A percentile compares a stretch with the other conserved stretches of the same genome.
phyloP scores from a whole-genome alignment of 208 protist genomes.

The Trypanosoma theileri region DNA sequence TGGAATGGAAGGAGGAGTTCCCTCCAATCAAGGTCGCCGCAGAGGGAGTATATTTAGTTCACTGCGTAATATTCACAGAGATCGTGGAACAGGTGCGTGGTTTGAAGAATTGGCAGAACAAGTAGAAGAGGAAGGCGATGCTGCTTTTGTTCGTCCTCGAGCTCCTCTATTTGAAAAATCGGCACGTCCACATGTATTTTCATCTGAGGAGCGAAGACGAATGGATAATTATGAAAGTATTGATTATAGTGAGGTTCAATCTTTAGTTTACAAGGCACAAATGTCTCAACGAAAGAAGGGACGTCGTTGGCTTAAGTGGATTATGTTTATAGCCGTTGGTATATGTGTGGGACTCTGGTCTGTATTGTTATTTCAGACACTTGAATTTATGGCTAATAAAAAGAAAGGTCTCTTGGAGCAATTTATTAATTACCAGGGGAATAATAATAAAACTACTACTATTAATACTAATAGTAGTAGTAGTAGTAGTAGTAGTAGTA shows the following conservation, averaged over 20 bases:
- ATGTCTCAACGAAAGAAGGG: constrained; percentile 26
- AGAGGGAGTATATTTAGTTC: constrained; percentile 10
- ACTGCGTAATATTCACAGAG: constrained; percentile 2
- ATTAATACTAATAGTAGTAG: background rate
- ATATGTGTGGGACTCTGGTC: constrained; percentile 60
- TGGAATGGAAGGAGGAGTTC: too few relatives aligned
- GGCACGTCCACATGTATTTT: constrained; percentile 54
- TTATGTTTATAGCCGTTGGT: constrained; percentile 63
- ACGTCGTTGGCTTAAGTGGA: constrained; percentile 53
- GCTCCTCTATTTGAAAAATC: constrained; percentile 53
- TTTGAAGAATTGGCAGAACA: constrained; percentile 44
- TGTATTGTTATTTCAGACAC: constrained; percentile 70
- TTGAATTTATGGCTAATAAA: constrained; percentile 51
- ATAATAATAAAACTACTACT: background rate
- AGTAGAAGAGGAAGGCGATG: constrained; percentile 50
- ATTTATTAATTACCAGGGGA: constrained; percentile 25
- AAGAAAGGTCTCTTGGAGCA: constrained; percentile 42
- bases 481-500: constrained; percentile 1
- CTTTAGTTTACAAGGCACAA: constrained; percentile 43
- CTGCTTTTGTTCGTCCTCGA: constrained; percentile 39
- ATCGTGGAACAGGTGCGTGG: constrained; percentile 44
- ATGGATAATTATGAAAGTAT: constrained; percentile 85
- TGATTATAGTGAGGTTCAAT: constrained; percentile 70
- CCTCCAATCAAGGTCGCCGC: too few relatives aligned
- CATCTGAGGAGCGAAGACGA: constrained; percentile 52